A percentile compares a stretch with the other conserved stretches of the same genome.
Evolutionary conservation across 208 protist genomes (phyloP).

Genomic region (Wallacemonas sp.): DNA sequence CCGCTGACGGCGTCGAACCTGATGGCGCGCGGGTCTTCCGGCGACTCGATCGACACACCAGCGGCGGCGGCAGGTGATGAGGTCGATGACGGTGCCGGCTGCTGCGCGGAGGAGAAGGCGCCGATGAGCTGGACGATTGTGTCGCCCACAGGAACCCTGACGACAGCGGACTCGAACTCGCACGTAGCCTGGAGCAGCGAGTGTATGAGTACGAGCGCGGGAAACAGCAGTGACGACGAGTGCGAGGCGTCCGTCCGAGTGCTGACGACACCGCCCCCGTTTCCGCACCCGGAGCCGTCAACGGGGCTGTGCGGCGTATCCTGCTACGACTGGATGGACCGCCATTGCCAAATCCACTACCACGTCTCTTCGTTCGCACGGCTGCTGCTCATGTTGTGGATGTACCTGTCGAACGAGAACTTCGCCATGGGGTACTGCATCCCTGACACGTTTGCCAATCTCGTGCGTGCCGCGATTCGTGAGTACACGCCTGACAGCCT

Average conservation of each 20-base stretch:
- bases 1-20: background rate
- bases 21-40: too few relatives aligned
- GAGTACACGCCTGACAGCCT: background rate
- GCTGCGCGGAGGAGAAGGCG: background rate
- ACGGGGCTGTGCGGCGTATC: too few relatives aligned
- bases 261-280: background rate
- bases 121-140: background rate
- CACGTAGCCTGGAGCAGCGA: background rate
- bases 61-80: background rate
- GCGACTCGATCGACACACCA: background rate
- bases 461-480: background rate
- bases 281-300: background rate
- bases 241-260: background rate
- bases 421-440: constrained; percentile 52
- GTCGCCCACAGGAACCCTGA: background rate
- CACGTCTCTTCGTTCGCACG: constrained; percentile 11
- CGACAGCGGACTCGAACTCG: background rate
- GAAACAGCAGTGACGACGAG: background rate
- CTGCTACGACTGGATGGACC: background rate
- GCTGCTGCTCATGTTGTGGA: constrained; percentile 51
- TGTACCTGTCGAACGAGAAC: constrained; percentile 30
- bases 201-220: background rate
- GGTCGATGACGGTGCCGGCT: background rate
- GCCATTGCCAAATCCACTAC: background rate
- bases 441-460: constrained; percentile 37